These are phyloP conservation scores for Phaseolus coccineus DNA, from an alignment of 331 rosid species.

Conservation along the genomic window DNA sequence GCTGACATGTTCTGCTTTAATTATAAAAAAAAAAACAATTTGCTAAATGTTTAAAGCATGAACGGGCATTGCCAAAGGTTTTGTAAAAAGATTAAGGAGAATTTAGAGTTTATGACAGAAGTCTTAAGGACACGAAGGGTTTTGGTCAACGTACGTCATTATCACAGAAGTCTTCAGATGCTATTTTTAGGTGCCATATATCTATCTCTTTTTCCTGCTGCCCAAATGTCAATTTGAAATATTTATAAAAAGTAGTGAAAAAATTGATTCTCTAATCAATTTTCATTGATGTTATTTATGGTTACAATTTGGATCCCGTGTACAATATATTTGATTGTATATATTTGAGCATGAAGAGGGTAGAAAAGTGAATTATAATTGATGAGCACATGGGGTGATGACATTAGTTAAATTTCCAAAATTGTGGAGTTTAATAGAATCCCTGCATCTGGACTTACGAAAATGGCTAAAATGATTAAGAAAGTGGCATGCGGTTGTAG, in stretches of 20 bases:
- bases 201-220: not conserved
- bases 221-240: not conserved
- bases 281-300: not conserved
- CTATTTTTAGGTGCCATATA: not conserved
- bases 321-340: no score
- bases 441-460: constrained; percentile 5
- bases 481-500: not conserved
- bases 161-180: not conserved
- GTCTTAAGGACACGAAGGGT: no score
- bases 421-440: constrained; percentile 34
- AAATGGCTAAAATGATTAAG: constrained; percentile 34
- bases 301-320: no score
- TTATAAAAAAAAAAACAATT: not conserved
- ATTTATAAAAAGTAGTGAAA: not conserved
- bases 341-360: no score
- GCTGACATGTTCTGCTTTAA: not conserved
- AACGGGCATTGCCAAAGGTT: not conserved
- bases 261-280: not conserved
- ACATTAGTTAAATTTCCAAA: constrained; percentile 43
- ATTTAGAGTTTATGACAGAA: not conserved
- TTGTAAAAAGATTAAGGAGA: not conserved
- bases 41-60: not conserved
- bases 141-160: not conserved
- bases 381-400: not conserved
- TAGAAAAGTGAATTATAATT: not conserved